phyloP scores from a whole-genome alignment of 2,329 filamentous ascomycete genomes.

The Delphinella strobiligena region DNA sequence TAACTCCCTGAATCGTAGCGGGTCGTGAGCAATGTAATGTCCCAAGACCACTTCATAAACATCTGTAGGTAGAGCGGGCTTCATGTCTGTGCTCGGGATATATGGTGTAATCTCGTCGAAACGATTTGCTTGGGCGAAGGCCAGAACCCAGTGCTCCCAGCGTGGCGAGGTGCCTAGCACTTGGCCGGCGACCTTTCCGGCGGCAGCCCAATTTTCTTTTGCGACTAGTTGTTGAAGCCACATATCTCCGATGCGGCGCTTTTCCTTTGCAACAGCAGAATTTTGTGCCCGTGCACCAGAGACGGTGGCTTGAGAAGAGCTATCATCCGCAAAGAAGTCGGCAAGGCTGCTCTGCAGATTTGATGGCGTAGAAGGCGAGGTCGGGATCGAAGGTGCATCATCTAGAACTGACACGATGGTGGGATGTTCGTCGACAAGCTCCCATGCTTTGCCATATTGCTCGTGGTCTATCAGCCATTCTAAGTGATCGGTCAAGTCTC shows the following conservation, averaged over 20 bases:
- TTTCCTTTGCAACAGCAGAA: constrained; percentile 70
- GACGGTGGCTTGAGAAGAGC: constrained; percentile 45
- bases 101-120: constrained; percentile 82
- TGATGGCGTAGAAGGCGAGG: constrained; percentile 31
- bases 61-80: constrained; percentile 64
- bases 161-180: constrained; percentile 66
- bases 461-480: constrained; percentile 73
- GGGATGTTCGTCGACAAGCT: constrained; percentile 76
- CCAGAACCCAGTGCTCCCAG: constrained; percentile 96
- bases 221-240: constrained; percentile 83
- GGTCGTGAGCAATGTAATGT: constrained; percentile 74
- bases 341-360: constrained; percentile 34
- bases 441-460: constrained; percentile 77
- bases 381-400: constrained; percentile 22
- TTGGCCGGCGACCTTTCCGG: constrained; percentile 69
- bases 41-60: constrained; percentile 84
- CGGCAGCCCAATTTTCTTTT: constrained; percentile 60
- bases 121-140: constrained; percentile 72
- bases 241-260: constrained; percentile 77
- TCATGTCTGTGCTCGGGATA: constrained; percentile 66
- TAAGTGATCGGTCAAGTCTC: constrained; percentile 76
- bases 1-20: constrained; percentile 62
- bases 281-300: constrained; percentile 46
- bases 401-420: constrained; percentile 43
- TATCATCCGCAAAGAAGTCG: constrained; percentile 55